phyloP scores from a whole-genome alignment of 2,329 filamentous ascomycete genomes.

The Nothophaeocryptopus gaeumannii region DNA sequence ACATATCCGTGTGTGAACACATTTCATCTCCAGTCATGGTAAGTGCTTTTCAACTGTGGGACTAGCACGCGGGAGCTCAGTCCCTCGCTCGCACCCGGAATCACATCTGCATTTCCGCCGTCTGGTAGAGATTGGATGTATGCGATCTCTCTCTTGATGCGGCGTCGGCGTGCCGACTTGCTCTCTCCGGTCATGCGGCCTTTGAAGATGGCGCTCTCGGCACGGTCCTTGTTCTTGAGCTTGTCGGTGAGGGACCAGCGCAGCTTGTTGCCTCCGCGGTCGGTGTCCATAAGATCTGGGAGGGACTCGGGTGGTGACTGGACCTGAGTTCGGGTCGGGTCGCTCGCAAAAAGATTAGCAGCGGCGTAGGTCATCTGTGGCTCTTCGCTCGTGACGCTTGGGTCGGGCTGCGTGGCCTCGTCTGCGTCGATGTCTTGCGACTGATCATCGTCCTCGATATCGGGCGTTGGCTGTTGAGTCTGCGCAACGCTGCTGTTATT shows the following conservation, averaged over 20 bases:
- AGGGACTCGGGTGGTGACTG: background rate
- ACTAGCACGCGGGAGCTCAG: too few relatives aligned
- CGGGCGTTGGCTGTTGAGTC: too few relatives aligned
- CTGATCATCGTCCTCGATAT: background rate
- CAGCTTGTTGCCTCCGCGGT: conserved; percentile 12
- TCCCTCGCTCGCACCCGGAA: too few relatives aligned
- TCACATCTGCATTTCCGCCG: too few relatives aligned
- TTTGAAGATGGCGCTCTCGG: conserved; percentile 9
- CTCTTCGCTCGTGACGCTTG: background rate
- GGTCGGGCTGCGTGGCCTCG: background rate
- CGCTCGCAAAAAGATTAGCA: background rate
- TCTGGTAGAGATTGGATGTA: too few relatives aligned
- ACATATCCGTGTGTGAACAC: too few relatives aligned
- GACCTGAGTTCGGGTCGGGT: background rate
- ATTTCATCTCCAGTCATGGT: too few relatives aligned
- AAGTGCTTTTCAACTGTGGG: too few relatives aligned
- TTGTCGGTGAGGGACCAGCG: conserved; percentile 8
- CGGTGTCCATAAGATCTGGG: background rate
- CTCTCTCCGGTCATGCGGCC: conserved; percentile 16
- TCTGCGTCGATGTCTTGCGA: too few relatives aligned
- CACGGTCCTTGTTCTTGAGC: conserved; percentile 4
- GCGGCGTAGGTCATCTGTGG: background rate
- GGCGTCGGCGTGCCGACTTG: conserved; percentile 5
- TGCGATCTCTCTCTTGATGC: conserved; percentile 12
- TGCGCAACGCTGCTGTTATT: background rate